phyloP scores from a whole-genome alignment of 164 flowering plant genomes.

The Akebia trifoliata region DNA sequence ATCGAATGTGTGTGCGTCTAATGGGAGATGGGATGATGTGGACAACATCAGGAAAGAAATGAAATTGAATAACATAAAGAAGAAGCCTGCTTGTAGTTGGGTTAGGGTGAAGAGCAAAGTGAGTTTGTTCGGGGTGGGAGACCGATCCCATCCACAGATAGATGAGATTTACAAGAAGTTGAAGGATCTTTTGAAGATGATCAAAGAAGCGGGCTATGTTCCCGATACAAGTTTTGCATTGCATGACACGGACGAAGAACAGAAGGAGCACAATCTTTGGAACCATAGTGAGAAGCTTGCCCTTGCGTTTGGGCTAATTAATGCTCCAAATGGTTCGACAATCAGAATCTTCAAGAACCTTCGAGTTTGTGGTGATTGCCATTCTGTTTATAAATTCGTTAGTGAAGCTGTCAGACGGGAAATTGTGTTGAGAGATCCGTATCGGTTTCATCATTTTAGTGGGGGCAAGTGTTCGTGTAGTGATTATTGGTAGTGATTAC shows the following conservation, averaged over 20 bases:
- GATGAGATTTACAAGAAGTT: slow-evolving; percentile 45
- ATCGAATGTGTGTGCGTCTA: slow-evolving; percentile 65
- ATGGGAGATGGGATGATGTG: slow-evolving; percentile 67
- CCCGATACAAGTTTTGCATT: slow-evolving; percentile 70
- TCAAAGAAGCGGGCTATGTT: slow-evolving; percentile 67
- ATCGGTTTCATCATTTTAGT: slow-evolving; percentile 75
- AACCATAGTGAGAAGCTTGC: slow-evolving; percentile 80
- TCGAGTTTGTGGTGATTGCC: slow-evolving; percentile 89
- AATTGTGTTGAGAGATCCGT: slow-evolving; percentile 68
- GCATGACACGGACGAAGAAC: slow-evolving; percentile 84
- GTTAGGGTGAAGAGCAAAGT: slow-evolving; percentile 52
- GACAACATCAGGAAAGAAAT: slow-evolving; percentile 51
- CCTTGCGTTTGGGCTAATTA: slow-evolving; percentile 66
- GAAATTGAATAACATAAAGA: slow-evolving; percentile 49
- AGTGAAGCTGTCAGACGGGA: slow-evolving; percentile 35
- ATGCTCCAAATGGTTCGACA: slow-evolving; percentile 41
- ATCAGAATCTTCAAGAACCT: slow-evolving; percentile 76
- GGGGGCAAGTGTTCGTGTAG: slow-evolving; percentile 72
- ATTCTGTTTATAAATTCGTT: slow-evolving; percentile 62
- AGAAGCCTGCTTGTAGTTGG: slow-evolving; percentile 83
- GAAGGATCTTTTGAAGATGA: slow-evolving; percentile 48
- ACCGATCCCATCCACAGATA: slow-evolving; percentile 46
- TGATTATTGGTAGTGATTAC: slow-evolving; percentile 60
- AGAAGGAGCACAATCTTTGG: slow-evolving; percentile 83
- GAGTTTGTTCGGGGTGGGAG: slow-evolving; percentile 68